phyloP scores from a whole-genome alignment of 2,329 filamentous ascomycete species.

The Fusarium sp. region DNA sequence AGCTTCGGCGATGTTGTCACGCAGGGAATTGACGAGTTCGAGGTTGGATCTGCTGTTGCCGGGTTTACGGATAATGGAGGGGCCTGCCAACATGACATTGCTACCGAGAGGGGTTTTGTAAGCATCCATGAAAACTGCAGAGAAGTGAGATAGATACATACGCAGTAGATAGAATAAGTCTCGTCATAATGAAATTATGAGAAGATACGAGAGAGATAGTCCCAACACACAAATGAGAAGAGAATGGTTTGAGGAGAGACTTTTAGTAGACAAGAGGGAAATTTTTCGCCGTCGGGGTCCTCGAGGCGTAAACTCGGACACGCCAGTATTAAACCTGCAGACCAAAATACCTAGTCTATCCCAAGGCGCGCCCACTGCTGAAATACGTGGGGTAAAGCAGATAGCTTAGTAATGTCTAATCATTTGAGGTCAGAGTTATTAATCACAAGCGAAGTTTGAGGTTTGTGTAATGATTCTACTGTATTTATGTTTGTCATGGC shows the following conservation, averaged over 20 bases:
- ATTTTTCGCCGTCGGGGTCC: constrained; percentile 37
- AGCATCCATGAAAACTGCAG: constrained; percentile 21
- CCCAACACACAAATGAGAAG: not conserved
- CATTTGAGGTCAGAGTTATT: not conserved
- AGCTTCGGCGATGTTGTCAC: constrained; percentile 81
- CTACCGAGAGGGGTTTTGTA: constrained; percentile 50
- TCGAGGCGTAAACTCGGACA: constrained; percentile 41
- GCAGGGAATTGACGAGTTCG: constrained; percentile 89
- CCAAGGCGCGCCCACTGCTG: constrained; percentile 18
- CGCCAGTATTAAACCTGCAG: constrained; percentile 27
- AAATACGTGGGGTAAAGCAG: constrained; percentile 25
- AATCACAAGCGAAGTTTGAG: constrained; percentile 4
- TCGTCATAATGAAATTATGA: constrained; percentile 65
- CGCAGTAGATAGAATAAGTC: constrained; percentile 88
- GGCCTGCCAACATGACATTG: constrained; percentile 87
- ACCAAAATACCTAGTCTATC: constrained; percentile 38
- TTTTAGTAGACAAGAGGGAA: constrained; percentile 29
- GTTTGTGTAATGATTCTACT: not conserved
- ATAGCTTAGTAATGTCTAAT: constrained; percentile 28
- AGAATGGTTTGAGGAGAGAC: not conserved
- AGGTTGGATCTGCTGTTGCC: constrained; percentile 84
- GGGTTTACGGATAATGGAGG: constrained; percentile 84
- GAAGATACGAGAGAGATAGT: not conserved
- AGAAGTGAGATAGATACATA: constrained; percentile 57
- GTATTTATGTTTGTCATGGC: constrained; percentile 4